These are phyloP conservation scores for Fusarium caatingaense DNA, from an alignment of 2,329 filamentous ascomycete species.

Conservation along the genomic window DNA sequence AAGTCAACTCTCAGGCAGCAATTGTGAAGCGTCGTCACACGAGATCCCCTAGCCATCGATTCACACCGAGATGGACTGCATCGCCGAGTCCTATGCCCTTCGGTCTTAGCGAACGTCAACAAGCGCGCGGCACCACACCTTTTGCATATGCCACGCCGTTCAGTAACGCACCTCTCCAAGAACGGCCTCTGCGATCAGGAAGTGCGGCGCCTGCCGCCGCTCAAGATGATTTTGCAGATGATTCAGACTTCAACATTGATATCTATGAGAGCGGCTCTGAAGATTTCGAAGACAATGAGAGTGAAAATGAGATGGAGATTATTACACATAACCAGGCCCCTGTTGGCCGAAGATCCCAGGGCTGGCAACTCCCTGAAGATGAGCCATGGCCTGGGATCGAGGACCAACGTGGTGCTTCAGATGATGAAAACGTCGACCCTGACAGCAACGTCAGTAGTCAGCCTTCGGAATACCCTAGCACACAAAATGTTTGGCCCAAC, in stretches of 20 bases:
- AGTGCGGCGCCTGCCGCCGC: slow-evolving; percentile 46
- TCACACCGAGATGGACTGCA: slow-evolving; percentile 67
- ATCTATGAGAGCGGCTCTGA: slow-evolving; percentile 53
- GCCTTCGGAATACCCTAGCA: slow-evolving; percentile 68
- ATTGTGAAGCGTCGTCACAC: slow-evolving; percentile 64
- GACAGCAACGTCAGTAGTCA: slow-evolving; percentile 59
- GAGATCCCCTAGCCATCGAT: slow-evolving; percentile 66
- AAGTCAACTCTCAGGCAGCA: slow-evolving; percentile 45
- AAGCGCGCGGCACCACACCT: slow-evolving; percentile 62
- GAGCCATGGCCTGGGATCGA: slow-evolving; percentile 69
- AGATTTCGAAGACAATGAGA: slow-evolving; percentile 47
- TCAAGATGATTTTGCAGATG: slow-evolving; percentile 51
- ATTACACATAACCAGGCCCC: slow-evolving; percentile 43
- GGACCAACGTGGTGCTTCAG: slow-evolving; percentile 58
- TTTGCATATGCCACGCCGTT: slow-evolving; percentile 82
- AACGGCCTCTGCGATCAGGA: slow-evolving; percentile 50
- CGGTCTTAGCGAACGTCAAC: slow-evolving; percentile 50
- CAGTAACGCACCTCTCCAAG: slow-evolving; percentile 68
- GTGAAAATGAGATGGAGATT: slow-evolving; percentile 43
- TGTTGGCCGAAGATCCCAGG: slow-evolving; percentile 42
- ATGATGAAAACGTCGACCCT: slow-evolving; percentile 65
- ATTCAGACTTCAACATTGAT: slow-evolving; percentile 53
- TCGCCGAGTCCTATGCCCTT: slow-evolving; percentile 59
- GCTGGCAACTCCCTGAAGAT: slow-evolving; percentile 60
- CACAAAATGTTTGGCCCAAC: slow-evolving; percentile 56